A percentile compares a stretch with the other conserved stretches of the same genome.
Conservation (phyloP, 1,139 yeast genomes). For the Zygoascus sp. region DNA sequence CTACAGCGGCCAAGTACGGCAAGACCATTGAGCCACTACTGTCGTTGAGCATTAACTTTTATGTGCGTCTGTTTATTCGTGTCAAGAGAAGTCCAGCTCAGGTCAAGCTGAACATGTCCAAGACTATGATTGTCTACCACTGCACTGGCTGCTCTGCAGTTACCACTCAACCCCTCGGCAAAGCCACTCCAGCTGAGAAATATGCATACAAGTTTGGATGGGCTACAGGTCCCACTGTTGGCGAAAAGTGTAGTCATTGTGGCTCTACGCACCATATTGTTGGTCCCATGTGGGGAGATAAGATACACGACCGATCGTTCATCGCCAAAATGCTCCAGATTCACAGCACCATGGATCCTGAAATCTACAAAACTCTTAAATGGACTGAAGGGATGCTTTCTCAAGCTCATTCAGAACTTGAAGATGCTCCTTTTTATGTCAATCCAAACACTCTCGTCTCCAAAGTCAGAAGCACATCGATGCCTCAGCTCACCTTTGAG, state of each 20-base stretch:
- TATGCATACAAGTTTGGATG: constrained; percentile 47
- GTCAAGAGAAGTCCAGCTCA: constrained; percentile 72
- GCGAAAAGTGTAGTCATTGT: constrained; percentile 63
- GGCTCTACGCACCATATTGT: constrained; percentile 67
- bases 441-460: constrained; percentile 74
- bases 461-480: constrained; percentile 74
- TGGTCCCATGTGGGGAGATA: constrained; percentile 96
- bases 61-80: constrained; percentile 77
- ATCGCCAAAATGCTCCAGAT: constrained; percentile 57
- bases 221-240: constrained; percentile 55
- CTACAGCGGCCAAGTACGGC: constrained; percentile 86
- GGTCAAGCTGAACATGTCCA: constrained; percentile 65
- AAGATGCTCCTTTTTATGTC: constrained; percentile 68
- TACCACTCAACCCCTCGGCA: constrained; percentile 70
- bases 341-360: constrained; percentile 46
- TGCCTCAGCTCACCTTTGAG: constrained; percentile 64
- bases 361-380: constrained; percentile 68
- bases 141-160: constrained; percentile 86
- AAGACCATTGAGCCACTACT: constrained; percentile 81
- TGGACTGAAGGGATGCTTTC: constrained; percentile 91
- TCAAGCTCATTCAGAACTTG: constrained; percentile 66
- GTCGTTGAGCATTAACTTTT: constrained; percentile 83
- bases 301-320: constrained; percentile 64
- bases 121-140: constrained; percentile 72
- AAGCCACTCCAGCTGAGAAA: constrained; percentile 39